Evolutionary conservation across 306 rosid species (phyloP).

Genomic region (Gynostemma pentaphyllum): DNA sequence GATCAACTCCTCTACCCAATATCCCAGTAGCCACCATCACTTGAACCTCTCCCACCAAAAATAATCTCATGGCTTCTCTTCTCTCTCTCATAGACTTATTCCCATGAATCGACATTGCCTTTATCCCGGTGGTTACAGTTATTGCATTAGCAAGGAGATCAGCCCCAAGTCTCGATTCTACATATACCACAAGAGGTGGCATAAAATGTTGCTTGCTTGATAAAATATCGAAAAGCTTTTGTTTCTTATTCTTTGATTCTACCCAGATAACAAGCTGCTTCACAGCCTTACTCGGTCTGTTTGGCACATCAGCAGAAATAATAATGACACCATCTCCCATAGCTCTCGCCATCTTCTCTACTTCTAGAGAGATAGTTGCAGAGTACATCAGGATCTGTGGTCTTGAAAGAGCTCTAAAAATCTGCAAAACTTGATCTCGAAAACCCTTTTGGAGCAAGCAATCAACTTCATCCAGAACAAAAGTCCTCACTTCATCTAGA

Average conservation of each 20-base stretch:
- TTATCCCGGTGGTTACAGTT: conserved; percentile 47
- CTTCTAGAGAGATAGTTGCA: conserved; percentile 59
- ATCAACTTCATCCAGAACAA: conserved; percentile 82
- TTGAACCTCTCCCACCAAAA: conserved; percentile 59
- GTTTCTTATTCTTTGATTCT: conserved; percentile 69
- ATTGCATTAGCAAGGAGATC: conserved; percentile 76
- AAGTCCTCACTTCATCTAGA: conserved; percentile 41
- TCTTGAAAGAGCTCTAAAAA: conserved; percentile 52
- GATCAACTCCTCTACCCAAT: conserved; percentile 77
- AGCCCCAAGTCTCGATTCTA: conserved; percentile 67
- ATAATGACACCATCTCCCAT: conserved; percentile 35
- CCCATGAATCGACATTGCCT: conserved; percentile 67
- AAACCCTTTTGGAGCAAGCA: conserved; percentile 75
- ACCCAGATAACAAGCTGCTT: conserved; percentile 80
- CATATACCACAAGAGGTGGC: conserved; percentile 66
- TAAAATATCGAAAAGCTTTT: conserved; percentile 68
- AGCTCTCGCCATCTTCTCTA: conserved; percentile 53
- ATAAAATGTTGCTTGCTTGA: conserved; percentile 57
- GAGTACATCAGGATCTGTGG: conserved; percentile 79
- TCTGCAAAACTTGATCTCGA: conserved; percentile 70
- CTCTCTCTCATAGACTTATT: conserved; percentile 78
- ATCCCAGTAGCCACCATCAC: conserved; percentile 82
- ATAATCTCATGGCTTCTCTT: conserved; percentile 59
- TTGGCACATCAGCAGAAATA: conserved; percentile 54
- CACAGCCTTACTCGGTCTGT: conserved; percentile 63